These are phyloP conservation scores for Monosporascus sp. DNA, from an alignment of 2,329 filamentous ascomycete species.

Conservation along the genomic window DNA sequence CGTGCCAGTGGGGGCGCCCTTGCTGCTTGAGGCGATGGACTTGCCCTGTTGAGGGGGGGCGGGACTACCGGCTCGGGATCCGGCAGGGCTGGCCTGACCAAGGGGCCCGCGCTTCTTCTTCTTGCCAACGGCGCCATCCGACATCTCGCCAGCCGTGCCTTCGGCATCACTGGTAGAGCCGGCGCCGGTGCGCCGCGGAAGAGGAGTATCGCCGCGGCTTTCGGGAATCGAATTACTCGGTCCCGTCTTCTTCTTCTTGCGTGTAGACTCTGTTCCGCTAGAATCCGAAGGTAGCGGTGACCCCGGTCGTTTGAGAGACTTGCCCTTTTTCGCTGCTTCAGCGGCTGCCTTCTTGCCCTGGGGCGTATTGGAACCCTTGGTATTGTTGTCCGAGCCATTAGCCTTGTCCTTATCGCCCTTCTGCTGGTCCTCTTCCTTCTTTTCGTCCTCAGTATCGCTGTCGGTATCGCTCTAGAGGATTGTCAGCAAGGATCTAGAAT, in stretches of 20 bases:
- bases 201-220: constrained; percentile 52
- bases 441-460: constrained; percentile 40
- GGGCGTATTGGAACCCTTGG: constrained; percentile 62
- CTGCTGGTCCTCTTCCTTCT: constrained; percentile 56
- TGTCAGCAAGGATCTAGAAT: constrained; percentile 14
- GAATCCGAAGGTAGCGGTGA: constrained; percentile 86
- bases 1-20: constrained; percentile 7
- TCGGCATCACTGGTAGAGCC: constrained; percentile 69
- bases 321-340: constrained; percentile 49
- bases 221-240: constrained; percentile 36
- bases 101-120: constrained; percentile 44
- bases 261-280: constrained; percentile 82
- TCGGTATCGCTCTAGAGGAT: constrained; percentile 28
- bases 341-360: constrained; percentile 41
- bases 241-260: constrained; percentile 67
- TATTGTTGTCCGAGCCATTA: constrained; percentile 51
- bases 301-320: constrained; percentile 73
- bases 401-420: constrained; percentile 55
- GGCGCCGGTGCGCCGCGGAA: constrained; percentile 44
- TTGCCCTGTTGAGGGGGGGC: constrained; percentile 37
- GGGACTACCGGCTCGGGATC: constrained; percentile 59
- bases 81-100: constrained; percentile 47
- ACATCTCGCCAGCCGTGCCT: constrained; percentile 63
- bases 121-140: constrained; percentile 48
- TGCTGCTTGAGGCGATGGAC: constrained; percentile 6